A percentile compares a stretch with the other conserved stretches of the same genome.
Evolutionary conservation across 2,329 filamentous ascomycete species (phyloP).

Genomic region (Scedosporium dehoogii): DNA sequence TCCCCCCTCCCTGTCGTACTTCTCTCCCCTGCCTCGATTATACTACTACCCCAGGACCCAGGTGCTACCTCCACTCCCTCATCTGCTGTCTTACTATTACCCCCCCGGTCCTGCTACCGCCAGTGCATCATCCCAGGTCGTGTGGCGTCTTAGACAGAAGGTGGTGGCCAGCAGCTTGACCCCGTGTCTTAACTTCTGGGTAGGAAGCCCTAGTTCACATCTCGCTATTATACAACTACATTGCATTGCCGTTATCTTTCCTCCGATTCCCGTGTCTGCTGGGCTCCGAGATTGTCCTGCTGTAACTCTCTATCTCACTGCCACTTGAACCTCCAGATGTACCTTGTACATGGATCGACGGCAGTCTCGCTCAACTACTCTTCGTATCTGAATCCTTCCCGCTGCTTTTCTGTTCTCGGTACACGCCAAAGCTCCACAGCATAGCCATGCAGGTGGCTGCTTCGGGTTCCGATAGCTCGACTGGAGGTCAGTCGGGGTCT

Average conservation of each 20-base stretch:
- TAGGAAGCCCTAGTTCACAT: background rate
- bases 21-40: background rate
- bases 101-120: background rate
- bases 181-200: background rate
- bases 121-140: background rate
- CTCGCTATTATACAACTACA: background rate
- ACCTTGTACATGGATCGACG: background rate
- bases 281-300: background rate
- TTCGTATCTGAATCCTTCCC: background rate
- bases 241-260: background rate
- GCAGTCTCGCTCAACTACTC: background rate
- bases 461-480: background rate
- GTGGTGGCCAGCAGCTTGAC: background rate
- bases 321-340: background rate
- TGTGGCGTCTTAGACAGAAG: background rate
- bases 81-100: background rate
- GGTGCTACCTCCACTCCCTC: background rate
- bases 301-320: background rate
- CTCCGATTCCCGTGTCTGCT: background rate
- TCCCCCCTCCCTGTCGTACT: background rate
- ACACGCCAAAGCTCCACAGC: background rate
- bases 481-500: background rate
- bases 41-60: background rate
- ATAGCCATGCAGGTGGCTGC: constrained; percentile 1
- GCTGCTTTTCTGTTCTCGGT: background rate